phyloP scores from a whole-genome alignment of 2,329 filamentous ascomycete species.

The Epichloe elymi region DNA sequence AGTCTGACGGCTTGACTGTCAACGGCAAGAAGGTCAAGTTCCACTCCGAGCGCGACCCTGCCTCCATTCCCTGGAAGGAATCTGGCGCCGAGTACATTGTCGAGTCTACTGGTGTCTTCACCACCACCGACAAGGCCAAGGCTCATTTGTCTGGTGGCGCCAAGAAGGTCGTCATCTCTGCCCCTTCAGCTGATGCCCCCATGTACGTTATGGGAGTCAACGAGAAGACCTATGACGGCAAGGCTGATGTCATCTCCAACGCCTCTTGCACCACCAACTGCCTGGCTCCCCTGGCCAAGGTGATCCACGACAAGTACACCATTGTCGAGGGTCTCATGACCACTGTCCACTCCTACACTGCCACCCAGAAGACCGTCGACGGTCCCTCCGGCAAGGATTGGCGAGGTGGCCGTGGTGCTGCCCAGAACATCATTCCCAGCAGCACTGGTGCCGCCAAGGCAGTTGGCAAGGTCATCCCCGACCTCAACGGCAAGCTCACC shows the following conservation, averaged over 20 bases:
- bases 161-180: slow-evolving; percentile 95
- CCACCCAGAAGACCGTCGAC: slow-evolving; percentile 98
- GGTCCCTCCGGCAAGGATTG: slow-evolving; percentile 97
- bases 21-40: slow-evolving; percentile 93
- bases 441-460: slow-evolving; percentile 99
- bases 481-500: slow-evolving; percentile 97
- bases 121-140: slow-evolving; percentile 89
- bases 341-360: slow-evolving; percentile 99
- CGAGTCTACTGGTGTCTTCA: slow-evolving; percentile 98
- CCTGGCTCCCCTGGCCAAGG: slow-evolving; percentile 97
- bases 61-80: slow-evolving; percentile 79
- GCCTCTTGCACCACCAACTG: slow-evolving; percentile 99
- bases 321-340: slow-evolving; percentile 99
- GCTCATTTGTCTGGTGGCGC: slow-evolving; percentile 92
- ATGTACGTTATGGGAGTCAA: slow-evolving; percentile 99
- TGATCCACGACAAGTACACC: slow-evolving; percentile 95
- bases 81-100: slow-evolving; percentile 87
- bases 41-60: slow-evolving; percentile 85
- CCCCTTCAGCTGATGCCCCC: slow-evolving; percentile 86
- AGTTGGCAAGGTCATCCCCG: slow-evolving; percentile 98
- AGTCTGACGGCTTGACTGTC: slow-evolving; percentile 61
- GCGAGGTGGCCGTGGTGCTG: slow-evolving; percentile 96
- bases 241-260: slow-evolving; percentile 92
- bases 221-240: slow-evolving; percentile 82
- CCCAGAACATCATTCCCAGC: slow-evolving; percentile 99